Evolutionary conservation across 306 rosid species (phyloP).

Genomic region (Cucumis melo): DNA sequence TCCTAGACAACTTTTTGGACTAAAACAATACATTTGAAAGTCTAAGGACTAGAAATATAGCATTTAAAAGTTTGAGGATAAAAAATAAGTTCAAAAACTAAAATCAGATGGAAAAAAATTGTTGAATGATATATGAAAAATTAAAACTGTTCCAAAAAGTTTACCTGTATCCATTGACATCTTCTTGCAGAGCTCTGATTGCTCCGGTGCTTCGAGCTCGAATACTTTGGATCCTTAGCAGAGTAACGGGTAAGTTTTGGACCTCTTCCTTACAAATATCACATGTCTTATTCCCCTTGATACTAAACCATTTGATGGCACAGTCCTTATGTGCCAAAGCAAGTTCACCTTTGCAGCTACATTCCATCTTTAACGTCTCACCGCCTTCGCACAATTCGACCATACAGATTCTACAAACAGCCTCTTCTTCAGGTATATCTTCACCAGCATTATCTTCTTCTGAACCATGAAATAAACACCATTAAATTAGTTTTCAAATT

Average conservation of each 20-base stretch:
- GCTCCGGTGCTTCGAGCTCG: conserved; percentile 37
- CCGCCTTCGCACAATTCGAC: conserved; percentile 92
- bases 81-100: not conserved
- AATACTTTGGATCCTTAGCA: conserved; percentile 57
- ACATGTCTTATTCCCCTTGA: conserved; percentile 90
- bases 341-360: conserved; percentile 97
- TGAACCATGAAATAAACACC: conserved; percentile 19
- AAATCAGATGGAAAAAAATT: not conserved
- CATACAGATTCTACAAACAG: conserved; percentile 90
- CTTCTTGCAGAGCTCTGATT: conserved; percentile 29
- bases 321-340: conserved; percentile 96
- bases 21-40: not conserved
- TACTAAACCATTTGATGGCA: conserved; percentile 88
- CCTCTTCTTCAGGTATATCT: conserved; percentile 89
- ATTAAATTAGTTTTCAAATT: not conserved
- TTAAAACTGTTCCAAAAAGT: not conserved
- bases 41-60: not conserved
- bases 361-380: conserved; percentile 88
- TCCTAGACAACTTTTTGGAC: not conserved
- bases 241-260: conserved; percentile 71
- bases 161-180: conserved; percentile 61
- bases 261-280: conserved; percentile 96
- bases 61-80: not conserved
- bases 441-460: conserved; percentile 55
- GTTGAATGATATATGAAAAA: not conserved